A percentile compares a stretch with the other conserved stretches of the same genome.
Evolutionary conservation across 192 early-diverging fungal species (phyloP).

Genomic region (Backusella liffmaniae): DNA sequence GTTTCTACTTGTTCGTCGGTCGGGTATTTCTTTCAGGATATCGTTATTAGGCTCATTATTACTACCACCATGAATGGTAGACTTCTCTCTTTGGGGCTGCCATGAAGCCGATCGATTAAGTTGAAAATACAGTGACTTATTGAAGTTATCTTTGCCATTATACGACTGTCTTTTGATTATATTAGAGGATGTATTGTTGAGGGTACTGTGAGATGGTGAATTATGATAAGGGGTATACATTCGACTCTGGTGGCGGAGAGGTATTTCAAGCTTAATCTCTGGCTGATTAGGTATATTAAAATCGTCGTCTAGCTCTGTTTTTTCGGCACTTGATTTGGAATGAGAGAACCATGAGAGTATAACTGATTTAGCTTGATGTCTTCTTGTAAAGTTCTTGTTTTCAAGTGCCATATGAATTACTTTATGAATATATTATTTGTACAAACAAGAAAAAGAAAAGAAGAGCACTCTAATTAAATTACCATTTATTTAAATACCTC

Average conservation of each 20-base stretch:
- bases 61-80: background rate
- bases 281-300: background rate
- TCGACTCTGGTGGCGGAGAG: background rate
- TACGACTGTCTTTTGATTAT: background rate
- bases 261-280: slow-evolving; percentile 3
- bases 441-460: background rate
- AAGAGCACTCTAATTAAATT: background rate
- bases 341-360: background rate
- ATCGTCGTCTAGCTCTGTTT: background rate
- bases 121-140: background rate
- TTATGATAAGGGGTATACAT: slow-evolving; percentile 9
- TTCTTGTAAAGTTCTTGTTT: background rate
- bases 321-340: background rate
- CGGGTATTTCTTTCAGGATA: slow-evolving; percentile 13
- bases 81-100: background rate
- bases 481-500: background rate
- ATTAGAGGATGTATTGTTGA: background rate
- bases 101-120: slow-evolving; percentile 9
- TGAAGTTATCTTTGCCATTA: background rate
- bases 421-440: background rate
- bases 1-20: slow-evolving; percentile 15
- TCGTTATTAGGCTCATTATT: background rate
- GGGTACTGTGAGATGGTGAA: background rate
- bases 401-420: background rate
- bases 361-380: background rate